A percentile compares a stretch with the other conserved stretches of the same genome.
Evolutionary conservation across 192 early-diverging fungal genomes (phyloP).

Genomic region (Coemansia sp.): DNA sequence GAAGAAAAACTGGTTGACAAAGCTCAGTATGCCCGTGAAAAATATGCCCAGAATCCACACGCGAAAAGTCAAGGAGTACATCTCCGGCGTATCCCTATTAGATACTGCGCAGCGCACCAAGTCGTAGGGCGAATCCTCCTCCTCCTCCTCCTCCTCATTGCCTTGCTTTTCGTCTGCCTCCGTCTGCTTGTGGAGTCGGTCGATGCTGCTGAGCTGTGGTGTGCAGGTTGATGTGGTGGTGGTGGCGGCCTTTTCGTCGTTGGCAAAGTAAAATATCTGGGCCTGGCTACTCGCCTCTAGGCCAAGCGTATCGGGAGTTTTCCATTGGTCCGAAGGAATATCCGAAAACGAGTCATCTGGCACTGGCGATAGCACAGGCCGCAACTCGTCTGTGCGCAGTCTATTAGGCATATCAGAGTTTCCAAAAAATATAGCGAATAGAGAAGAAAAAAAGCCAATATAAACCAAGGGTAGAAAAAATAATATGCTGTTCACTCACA

Average conservation of each 20-base stretch:
- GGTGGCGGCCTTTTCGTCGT: conserved; percentile 19
- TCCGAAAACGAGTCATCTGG: conserved; percentile 7
- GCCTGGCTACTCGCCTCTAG: neutral
- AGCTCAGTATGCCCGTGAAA: conserved; percentile 62
- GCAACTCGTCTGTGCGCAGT: neutral
- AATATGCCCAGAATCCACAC: conserved; percentile 67
- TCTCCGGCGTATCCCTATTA: conserved; percentile 62
- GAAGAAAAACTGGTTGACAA: conserved; percentile 78
- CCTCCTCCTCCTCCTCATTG: conserved; percentile 11
- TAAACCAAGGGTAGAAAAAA: neutral
- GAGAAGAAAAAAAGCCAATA: conserved; percentile 5
- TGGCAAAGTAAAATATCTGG: conserved; percentile 20
- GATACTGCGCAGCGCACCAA: conserved; percentile 66
- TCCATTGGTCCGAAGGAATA: conserved; percentile 4
- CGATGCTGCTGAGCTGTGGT: neutral
- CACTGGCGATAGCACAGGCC: neutral
- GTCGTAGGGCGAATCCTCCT: conserved; percentile 59
- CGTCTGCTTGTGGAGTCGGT: neutral
- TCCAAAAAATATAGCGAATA: neutral
- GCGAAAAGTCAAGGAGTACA: conserved; percentile 71
- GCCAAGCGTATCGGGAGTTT: conserved; percentile 2
- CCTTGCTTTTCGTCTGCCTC: neutral
- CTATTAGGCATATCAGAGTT: neutral
- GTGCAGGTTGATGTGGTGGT: neutral
- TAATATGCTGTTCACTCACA: neutral